Evolutionary conservation across 768 basidiomycete species (phyloP).

Genomic region (Crucibulum laeve): DNA sequence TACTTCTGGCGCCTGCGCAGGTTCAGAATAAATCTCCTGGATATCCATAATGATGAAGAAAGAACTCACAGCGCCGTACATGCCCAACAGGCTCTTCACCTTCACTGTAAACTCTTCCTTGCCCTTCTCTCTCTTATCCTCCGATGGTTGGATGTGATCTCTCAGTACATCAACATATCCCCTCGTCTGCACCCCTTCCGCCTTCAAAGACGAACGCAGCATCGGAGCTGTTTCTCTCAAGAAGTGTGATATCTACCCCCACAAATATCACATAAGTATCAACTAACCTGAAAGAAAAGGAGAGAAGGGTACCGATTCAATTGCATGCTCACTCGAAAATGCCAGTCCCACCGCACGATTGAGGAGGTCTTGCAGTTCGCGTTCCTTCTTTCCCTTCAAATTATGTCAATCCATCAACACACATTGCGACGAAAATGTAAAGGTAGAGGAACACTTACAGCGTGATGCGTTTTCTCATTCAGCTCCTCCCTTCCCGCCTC

Average conservation of each 20-base stretch:
- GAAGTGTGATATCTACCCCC: constrained; percentile 18
- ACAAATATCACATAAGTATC: background rate
- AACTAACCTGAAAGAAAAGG: background rate
- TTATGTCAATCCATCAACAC: background rate
- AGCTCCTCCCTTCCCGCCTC: constrained; percentile 13
- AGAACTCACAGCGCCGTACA: background rate
- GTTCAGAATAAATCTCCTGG: background rate
- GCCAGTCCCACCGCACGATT: constrained; percentile 18
- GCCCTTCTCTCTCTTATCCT: constrained; percentile 6
- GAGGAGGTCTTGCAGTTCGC: constrained; percentile 13
- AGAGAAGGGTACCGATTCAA: constrained; percentile 15
- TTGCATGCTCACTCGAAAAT: constrained; percentile 21
- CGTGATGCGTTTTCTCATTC: constrained; percentile 10
- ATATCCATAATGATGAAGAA: background rate
- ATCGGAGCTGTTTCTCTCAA: constrained; percentile 14
- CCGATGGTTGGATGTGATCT: constrained; percentile 9
- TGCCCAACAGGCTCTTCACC: constrained; percentile 1
- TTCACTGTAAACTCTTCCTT: constrained; percentile 2
- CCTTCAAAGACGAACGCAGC: constrained; percentile 13
- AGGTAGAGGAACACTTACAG: constrained; percentile 5
- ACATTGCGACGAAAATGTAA: constrained; percentile 8
- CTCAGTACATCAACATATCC: constrained; percentile 20
- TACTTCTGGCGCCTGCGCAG: background rate
- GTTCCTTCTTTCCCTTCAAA: constrained; percentile 9
- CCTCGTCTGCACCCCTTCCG: constrained; percentile 12